Evolutionary conservation across 1,139 yeast species (phyloP), one percentile per base, ranked within the genome.

Genomic region (Kodamaea plutei): DNA sequence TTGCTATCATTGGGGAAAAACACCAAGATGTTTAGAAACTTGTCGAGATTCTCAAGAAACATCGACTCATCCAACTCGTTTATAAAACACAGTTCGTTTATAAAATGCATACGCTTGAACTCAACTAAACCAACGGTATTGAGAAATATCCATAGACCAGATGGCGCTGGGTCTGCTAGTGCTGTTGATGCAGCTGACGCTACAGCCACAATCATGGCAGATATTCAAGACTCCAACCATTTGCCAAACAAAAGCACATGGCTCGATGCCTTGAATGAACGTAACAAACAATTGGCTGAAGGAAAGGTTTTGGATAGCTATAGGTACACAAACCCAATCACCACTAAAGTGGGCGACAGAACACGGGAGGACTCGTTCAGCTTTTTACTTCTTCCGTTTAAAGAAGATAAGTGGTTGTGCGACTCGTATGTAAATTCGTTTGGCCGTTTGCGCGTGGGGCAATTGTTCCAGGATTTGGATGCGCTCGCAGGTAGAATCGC

Each of bases 401-500:
- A 84, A 50, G 84, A 83, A 38, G 95, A 88, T 52, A 65, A 74
- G 29, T 80, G 84, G 79, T 65, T 85, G 23, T 76, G 94, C 45
- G 96, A 88, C 52, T 78, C 91, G 27, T 88, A 88, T 52, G 82
- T 85, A 47, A 85, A 84, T 55, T 88, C 95, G 2, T 82, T 79
- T 36, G 96, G 96, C 14, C 72, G 95, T 41, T 69, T 89, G 50
- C 69, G 96, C 48, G 87, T 84, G 44, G 97, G 96, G 18, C 95
- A 87, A 54, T 67, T 89, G 45, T 87, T 89, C 60, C 95, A 87
- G 59, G 96, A 87, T 56, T 66, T 87, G 52, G 96, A 87, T 53
- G 91, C 93, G 5, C 64, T 85, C 39, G 95, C 95, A 1, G 95
- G 95, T 24, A 74, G 87, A 49, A 84, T 85, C 46, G 93, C 93